These are phyloP conservation scores for Pseudovirgaria hyperparasitica DNA, from an alignment of 2,329 filamentous ascomycete species.

Conservation along the genomic window DNA sequence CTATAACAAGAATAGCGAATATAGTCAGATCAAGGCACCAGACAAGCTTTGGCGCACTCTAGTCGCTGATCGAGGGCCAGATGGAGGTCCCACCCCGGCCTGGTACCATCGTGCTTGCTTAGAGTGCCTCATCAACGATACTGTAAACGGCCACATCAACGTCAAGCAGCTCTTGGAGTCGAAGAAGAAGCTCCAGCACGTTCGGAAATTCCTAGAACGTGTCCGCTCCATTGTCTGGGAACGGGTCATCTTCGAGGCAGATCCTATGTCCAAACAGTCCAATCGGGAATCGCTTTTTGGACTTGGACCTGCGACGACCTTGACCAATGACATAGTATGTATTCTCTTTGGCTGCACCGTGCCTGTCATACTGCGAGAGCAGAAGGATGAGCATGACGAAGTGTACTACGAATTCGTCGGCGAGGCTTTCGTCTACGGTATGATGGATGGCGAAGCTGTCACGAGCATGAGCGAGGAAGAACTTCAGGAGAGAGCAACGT, in stretches of 20 bases:
- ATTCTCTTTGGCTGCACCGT: conserved; percentile 11
- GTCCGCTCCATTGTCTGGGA: conserved; percentile 5
- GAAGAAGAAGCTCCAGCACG: not conserved
- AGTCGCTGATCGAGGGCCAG: conserved; percentile 7
- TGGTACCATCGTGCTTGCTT: conserved; percentile 8
- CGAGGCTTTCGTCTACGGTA: conserved; percentile 6
- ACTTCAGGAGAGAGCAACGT: too few species aligned
- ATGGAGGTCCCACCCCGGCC: conserved; percentile 5
- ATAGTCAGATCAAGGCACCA: not conserved
- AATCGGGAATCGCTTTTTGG: conserved; percentile 2
- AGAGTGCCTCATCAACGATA: conserved; percentile 2
- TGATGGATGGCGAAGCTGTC: conserved; percentile 7
- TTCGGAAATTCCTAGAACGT: conserved; percentile 1
- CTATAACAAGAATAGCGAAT: not conserved
- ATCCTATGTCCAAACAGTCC: not conserved
- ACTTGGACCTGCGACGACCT: conserved; percentile 1
- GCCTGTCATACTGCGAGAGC: conserved; percentile 7
- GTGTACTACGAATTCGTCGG: conserved; percentile 4
- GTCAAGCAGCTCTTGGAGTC: not conserved
- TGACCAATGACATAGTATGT: conserved; percentile 7
- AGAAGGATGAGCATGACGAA: not conserved
- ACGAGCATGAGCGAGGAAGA: too few species aligned
- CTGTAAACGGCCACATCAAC: conserved; percentile 2
- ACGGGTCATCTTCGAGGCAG: conserved; percentile 2
- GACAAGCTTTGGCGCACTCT: conserved; percentile 9